Evolutionary conservation across 2,329 filamentous ascomycete genomes (phyloP).

Genomic region (Hypoxylon sp.): DNA sequence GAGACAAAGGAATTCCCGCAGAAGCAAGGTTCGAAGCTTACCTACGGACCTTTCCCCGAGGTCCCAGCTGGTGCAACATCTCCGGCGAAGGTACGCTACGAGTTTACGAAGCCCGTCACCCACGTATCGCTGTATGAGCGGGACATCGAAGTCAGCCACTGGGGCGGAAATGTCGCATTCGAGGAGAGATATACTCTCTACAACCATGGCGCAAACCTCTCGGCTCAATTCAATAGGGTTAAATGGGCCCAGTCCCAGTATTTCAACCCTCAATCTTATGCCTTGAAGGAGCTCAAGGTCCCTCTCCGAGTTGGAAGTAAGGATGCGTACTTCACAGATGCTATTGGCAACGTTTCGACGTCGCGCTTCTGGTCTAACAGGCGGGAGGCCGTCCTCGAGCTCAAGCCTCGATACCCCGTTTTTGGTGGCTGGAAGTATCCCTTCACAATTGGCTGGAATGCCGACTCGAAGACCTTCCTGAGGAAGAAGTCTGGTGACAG

Average conservation of each 20-base stretch:
- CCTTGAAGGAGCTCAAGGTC: slow-evolving; percentile 85
- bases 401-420: slow-evolving; percentile 95
- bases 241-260: slow-evolving; percentile 81
- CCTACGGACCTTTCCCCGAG: slow-evolving; percentile 90
- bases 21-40: slow-evolving; percentile 87
- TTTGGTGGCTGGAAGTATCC: slow-evolving; percentile 99
- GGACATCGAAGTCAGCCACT: slow-evolving; percentile 95
- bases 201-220: slow-evolving; percentile 87
- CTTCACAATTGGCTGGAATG: slow-evolving; percentile 97
- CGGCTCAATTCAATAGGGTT: slow-evolving; percentile 80
- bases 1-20: slow-evolving; percentile 75
- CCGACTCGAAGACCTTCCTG: slow-evolving; percentile 82
- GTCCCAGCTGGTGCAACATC: slow-evolving; percentile 82
- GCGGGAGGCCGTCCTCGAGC: slow-evolving; percentile 85
- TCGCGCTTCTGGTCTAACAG: slow-evolving; percentile 85
- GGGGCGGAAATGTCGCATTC: slow-evolving; percentile 95
- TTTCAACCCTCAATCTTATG: slow-evolving; percentile 81
- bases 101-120: slow-evolving; percentile 92
- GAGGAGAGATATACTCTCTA: slow-evolving; percentile 93
- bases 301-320: slow-evolving; percentile 83
- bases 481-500: slow-evolving; percentile 75
- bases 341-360: slow-evolving; percentile 97
- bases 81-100: slow-evolving; percentile 86
- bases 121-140: slow-evolving; percentile 86
- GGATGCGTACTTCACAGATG: slow-evolving; percentile 94